Evolutionary conservation across 345 rosid species (phyloP), one percentile per base, ranked within the genome.

Genomic region (Raphanus raphanistrum): DNA sequence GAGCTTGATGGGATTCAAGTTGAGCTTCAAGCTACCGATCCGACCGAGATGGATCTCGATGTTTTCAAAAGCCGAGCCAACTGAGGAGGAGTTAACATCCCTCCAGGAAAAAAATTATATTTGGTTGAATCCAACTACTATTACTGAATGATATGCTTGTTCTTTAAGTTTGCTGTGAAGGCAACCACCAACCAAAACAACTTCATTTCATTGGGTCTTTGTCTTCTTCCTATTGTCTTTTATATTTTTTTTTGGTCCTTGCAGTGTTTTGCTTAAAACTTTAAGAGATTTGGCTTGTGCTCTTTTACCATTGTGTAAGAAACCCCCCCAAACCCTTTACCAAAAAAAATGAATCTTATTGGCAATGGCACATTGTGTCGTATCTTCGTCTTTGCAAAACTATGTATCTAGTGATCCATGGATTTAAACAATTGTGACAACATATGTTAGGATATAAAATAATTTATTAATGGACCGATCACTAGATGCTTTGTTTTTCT

Each of bases 1-100:
- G 88, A 87, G 28, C 81, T 87, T 1, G 87, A 85, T 12, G 88
- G 90, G 0, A 84, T 87, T 74, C 90, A 87, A 61, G 66, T 87
- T 3, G 90, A 87, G 84, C 81, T 87, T 77, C 90, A 87, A 76
- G 90, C 90, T 21, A 87, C 90, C 1, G 88, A 87, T 81, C 86
- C 90, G 8, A 84, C 88, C 2, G 90, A 87, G 82, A 87, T 87
- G 88, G 87, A 84, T 79, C 90, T 87, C 13, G 83, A 73, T 61
- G 86, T 84, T 68, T 78, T 85, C 63, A 87, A 73, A 76, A 85
- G 83, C 84, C 87, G 90, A 61, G 83, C 64, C 76, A 82, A 27
- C 57, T 84, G 78, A 84, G 52, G 72, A 55, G 70, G 21, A 21
- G 21, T 21, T 5, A n/a, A 28, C 2, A 50, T 21, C n/a, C 17